A percentile compares a stretch with the other conserved stretches of the same genome.
Evolutionary conservation across 2,329 filamentous ascomycete species (phyloP).

Genomic region (Thelonectria rubi): DNA sequence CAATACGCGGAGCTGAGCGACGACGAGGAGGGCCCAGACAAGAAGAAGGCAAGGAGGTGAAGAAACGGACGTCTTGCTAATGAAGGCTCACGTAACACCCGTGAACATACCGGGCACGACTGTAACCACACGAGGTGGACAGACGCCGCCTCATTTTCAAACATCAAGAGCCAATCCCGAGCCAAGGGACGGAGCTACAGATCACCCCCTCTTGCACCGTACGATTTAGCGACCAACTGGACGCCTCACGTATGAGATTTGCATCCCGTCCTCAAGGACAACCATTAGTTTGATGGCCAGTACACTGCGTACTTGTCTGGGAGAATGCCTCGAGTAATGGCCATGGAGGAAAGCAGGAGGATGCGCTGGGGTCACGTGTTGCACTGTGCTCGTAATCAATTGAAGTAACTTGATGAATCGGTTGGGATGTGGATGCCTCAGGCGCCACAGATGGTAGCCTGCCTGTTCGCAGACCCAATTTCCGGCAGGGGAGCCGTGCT

Average conservation of each 20-base stretch:
- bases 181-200: background rate
- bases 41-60: conserved; percentile 68
- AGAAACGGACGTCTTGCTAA: conserved; percentile 23
- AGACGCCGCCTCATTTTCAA: conserved; percentile 13
- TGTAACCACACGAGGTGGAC: background rate
- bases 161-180: conserved; percentile 2
- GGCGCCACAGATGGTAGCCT: conserved; percentile 29
- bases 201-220: too few relatives aligned
- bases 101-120: too few relatives aligned
- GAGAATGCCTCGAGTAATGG: background rate
- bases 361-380: conserved; percentile 39
- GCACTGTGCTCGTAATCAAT: conserved; percentile 20
- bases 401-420: conserved; percentile 26
- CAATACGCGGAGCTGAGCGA: conserved; percentile 92
- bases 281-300: background rate
- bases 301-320: background rate
- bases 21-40: conserved; percentile 79
- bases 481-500: conserved; percentile 51
- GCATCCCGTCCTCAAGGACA: too few relatives aligned
- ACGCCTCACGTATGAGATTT: too few relatives aligned
- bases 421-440: conserved; percentile 32
- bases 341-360: background rate
- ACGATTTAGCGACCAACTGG: too few relatives aligned
- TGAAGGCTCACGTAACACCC: conserved; percentile 19
- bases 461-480: conserved; percentile 37